Evolutionary conservation across 192 early-diverging fungal species (phyloP).

Genomic region (Phlyctochytrium bullatum): DNA sequence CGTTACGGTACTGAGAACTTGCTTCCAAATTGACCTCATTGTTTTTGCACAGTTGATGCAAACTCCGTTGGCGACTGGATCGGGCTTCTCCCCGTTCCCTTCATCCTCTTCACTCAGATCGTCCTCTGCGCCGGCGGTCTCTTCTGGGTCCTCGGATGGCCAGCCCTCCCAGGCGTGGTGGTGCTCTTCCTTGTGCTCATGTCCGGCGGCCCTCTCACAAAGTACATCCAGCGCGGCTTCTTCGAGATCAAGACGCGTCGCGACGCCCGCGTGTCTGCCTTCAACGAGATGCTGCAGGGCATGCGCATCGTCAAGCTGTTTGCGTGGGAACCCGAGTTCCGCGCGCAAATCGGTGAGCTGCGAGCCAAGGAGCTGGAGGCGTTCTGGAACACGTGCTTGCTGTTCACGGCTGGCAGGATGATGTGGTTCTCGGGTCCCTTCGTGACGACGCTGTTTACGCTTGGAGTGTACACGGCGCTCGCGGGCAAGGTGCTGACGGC

Average conservation of each 20-base stretch:
- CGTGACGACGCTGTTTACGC: slow-evolving; percentile 50
- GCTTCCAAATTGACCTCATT: neutral
- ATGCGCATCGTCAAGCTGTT: slow-evolving; percentile 35
- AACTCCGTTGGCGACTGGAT: slow-evolving; percentile 14
- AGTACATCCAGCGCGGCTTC: neutral
- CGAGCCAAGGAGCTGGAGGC: slow-evolving; percentile 19
- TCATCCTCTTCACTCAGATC: slow-evolving; percentile 5
- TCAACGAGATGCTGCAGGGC: slow-evolving; percentile 58
- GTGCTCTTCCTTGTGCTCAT: slow-evolving; percentile 44
- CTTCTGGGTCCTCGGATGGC: slow-evolving; percentile 67
- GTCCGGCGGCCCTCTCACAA: slow-evolving; percentile 1
- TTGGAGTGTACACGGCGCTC: slow-evolving; percentile 49
- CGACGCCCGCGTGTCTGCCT: slow-evolving; percentile 56
- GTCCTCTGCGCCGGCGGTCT: slow-evolving; percentile 62
- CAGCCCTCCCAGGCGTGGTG: slow-evolving; percentile 70
- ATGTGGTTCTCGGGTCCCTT: slow-evolving; percentile 52
- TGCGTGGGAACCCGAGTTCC: slow-evolving; percentile 32
- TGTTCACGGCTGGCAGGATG: slow-evolving; percentile 24
- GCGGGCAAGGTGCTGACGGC: slow-evolving; percentile 56
- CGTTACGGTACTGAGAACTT: neutral
- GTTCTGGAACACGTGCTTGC: slow-evolving; percentile 6
- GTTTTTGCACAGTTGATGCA: slow-evolving; percentile 32
- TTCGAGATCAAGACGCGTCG: slow-evolving; percentile 45
- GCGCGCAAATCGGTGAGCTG: slow-evolving; percentile 7
- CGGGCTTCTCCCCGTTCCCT: neutral